Base-by-base conservation (phyloP, 768 basidiomycete genomes). In the Leccinum sublutescens region DNA sequence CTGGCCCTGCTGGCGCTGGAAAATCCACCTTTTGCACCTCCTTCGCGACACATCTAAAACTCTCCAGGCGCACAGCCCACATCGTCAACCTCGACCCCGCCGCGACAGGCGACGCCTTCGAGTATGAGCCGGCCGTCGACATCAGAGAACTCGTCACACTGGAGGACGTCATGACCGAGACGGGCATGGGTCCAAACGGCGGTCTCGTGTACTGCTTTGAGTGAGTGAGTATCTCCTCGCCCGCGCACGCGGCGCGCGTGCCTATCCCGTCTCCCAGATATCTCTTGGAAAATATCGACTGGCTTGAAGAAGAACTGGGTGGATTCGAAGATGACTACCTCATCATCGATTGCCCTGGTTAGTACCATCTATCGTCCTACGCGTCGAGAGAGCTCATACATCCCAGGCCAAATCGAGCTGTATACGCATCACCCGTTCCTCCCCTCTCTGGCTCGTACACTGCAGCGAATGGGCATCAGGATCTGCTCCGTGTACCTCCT, bases 371-470 rank as follows among this genome's bases (percentile, higher is more conserved):
- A 14, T 47, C 38, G 52, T 50, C 56, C n/a, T 38, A 33, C 55
- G 6, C 33, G 17, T 52, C 43, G 10, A 40, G 47, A 29, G 56
- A 11, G 51, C 59, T 68, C 49, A 64, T 43, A 38, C 29, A 52
- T 49, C 45, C 34, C 51, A 94, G 95, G 95, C 36, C 97, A 99
- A 76, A 99, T 99, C 68, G 97, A 99, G 75, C 82, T 99, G 17
- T 98, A 98, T 72, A 98, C 97, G 2, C 97, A 99, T 74, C 94
- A 98, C 68, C 95, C 96, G 0, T 93, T 99, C 74, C 85, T 99
- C 40, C 95, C 97, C 0, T 85, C 88, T 6, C 86, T 99, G 40
- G 89, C 91, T n/a, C 82, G 85, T 73, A 79, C 87, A 70, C 74
- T 93, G 62, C 75, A 82, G 65, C 81, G 86, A 52, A 80, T 95